Base-by-base conservation (phyloP, 2,329 filamentous ascomycete genomes). In the Ophioceras dolichostomum region DNA sequence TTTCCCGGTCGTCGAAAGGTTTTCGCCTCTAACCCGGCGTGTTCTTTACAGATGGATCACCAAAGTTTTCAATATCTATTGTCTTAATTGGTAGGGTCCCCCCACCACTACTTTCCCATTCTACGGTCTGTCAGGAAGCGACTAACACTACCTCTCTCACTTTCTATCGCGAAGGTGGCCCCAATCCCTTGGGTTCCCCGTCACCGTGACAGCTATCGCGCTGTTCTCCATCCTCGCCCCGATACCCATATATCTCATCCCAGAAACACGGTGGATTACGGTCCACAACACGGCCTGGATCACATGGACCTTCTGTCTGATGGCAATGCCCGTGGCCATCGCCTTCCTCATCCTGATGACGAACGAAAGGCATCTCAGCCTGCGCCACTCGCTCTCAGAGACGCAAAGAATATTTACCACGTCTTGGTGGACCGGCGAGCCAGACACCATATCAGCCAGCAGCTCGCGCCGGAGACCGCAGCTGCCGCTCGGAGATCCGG, bases 31-130 rank as follows among this genome's bases (percentile, higher is more conserved):
- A 16, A 3, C 14, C 19, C 5, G 8, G 1, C 9, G 1, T 2
- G 29, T 18, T 4, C 18, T 20, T 8, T 22, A 18, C 31, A 70
- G 79, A 42, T 82, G 76, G 75, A 79, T 82, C 50, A 82, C 77
- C 34, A 81, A 80, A 49, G 68, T 81, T 5, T 82, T 82, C 54
- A 82, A 82, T 48, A 64, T 82, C 17, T 82, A 82, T 61, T 75
- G 70, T 43, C 60, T 82, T 39, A 82, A 82, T 56, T 82, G 77
- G 77, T 56, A 33, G 10, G 10, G 4, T 14, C 14, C n/a, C 10
- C 29, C 14, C n/a, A 14, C 29, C 12, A 5, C 29, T n/a, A n/a
- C n/a, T n/a, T n/a, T n/a, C n/a, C n/a, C n/a, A 43, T 16, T 12
- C 9, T 32, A 19, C 18, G 10, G 28, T 36, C 16, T 37, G 34